Conservation (phyloP, 2,329 filamentous ascomycete genomes). For the Ophiocordyceps camponoti-rufipedis region DNA sequence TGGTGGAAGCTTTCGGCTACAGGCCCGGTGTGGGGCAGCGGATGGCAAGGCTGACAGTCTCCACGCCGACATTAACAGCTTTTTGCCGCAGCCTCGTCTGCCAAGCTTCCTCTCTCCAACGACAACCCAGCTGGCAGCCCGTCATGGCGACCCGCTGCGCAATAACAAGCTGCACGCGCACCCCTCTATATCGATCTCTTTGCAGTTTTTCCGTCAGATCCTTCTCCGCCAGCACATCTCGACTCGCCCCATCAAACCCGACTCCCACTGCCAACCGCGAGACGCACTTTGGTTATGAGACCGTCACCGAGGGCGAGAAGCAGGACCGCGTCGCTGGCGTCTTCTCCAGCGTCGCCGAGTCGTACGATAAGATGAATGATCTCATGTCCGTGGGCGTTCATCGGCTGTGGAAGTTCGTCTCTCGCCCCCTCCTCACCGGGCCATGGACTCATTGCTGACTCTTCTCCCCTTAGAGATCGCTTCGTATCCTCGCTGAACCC, state of each 20-base stretch:
- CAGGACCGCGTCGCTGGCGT: slow-evolving; percentile 56
- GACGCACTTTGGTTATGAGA: slow-evolving; percentile 86
- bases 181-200: not conserved
- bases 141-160: slow-evolving; percentile 13
- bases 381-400: slow-evolving; percentile 97
- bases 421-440: not conserved
- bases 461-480: slow-evolving; percentile 41
- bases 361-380: slow-evolving; percentile 98
- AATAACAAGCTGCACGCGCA: slow-evolving; percentile 8
- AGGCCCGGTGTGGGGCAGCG: no score
- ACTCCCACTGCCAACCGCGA: slow-evolving; percentile 28
- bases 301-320: slow-evolving; percentile 66
- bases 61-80: not conserved
- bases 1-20: no score
- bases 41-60: no score
- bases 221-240: slow-evolving; percentile 11
- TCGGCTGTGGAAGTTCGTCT: slow-evolving; percentile 66
- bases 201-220: slow-evolving; percentile 2
- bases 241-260: slow-evolving; percentile 6
- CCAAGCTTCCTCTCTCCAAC: not conserved
- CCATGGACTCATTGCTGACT: not conserved
- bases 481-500: slow-evolving; percentile 88
- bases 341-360: slow-evolving; percentile 86
- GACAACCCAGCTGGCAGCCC: not conserved
- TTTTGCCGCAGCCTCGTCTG: not conserved